Evolutionary conservation across 768 basidiomycete genomes (phyloP).

Genomic region (Leccinum ochraceum): DNA sequence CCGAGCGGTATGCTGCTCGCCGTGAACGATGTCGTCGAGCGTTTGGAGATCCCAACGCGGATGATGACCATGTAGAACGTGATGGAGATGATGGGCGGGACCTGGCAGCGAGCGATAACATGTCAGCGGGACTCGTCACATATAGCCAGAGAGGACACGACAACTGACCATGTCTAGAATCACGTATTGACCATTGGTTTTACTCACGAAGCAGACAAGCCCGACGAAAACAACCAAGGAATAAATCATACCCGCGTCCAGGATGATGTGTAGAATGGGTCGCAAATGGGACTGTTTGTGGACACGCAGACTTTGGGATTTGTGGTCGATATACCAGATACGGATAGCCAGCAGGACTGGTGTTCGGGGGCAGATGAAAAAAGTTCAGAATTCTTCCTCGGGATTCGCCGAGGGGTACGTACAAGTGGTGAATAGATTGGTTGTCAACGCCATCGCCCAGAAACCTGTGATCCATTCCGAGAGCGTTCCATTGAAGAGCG

Average conservation of each 20-base stretch:
- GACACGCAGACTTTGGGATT: neutral
- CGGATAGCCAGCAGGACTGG: neutral
- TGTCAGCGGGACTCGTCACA: neutral
- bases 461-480: conserved; percentile 2
- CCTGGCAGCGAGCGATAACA: neutral
- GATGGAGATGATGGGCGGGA: neutral
- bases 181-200: conserved; percentile 9
- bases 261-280: neutral
- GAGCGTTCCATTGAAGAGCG: neutral
- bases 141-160: neutral
- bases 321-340: conserved; percentile 1
- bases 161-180: conserved; percentile 9
- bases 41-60: no score
- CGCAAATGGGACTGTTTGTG: neutral
- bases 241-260: conserved; percentile 11
- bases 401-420: neutral
- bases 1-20: no score
- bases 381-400: neutral
- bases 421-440: conserved; percentile 7
- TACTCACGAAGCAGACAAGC: neutral
- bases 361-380: neutral
- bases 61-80: no score
- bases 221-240: neutral
- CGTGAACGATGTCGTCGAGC: no score
- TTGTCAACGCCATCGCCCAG: conserved; percentile 4